These are phyloP conservation scores for Cyberlindnera saturnus DNA, from an alignment of 805 yeast genomes.

Conservation along the genomic window DNA sequence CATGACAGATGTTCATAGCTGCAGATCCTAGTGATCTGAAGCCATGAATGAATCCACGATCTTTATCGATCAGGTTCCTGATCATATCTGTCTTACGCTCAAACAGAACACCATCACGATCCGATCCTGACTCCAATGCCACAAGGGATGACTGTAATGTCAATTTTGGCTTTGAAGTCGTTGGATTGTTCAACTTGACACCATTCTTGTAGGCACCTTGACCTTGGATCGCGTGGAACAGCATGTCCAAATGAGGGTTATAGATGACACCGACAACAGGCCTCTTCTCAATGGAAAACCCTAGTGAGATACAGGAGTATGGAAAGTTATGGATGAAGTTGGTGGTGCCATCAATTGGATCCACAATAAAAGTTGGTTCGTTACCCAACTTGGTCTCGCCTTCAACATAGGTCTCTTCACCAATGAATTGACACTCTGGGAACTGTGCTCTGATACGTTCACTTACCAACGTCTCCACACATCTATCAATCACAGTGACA, in stretches of 20 bases:
- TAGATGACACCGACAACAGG: conserved; percentile 63
- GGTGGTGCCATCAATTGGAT: conserved; percentile 63
- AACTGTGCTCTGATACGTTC: conserved; percentile 31
- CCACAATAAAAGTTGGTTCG: conserved; percentile 58
- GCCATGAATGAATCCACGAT: conserved; percentile 57
- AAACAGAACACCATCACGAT: conserved; percentile 46
- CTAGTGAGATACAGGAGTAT: conserved; percentile 54
- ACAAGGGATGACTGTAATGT: conserved; percentile 45
- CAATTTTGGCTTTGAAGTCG: conserved; percentile 29
- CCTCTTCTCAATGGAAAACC: conserved; percentile 40
- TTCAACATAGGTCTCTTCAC: conserved; percentile 52
- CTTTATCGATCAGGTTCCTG: conserved; percentile 36
- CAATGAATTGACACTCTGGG: conserved; percentile 50
- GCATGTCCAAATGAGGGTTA: conserved; percentile 49
- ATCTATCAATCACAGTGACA: conserved; percentile 55
- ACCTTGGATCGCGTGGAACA: conserved; percentile 51
- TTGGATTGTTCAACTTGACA: conserved; percentile 25
- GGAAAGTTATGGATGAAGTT: conserved; percentile 61
- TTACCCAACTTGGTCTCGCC: conserved; percentile 41
- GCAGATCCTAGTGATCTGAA: conserved; percentile 59
- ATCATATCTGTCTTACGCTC: conserved; percentile 44
- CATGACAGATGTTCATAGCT: conserved; percentile 54
- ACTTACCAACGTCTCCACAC: conserved; percentile 40
- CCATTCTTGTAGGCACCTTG: conserved; percentile 50
- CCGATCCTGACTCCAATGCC: conserved; percentile 59